phyloP scores from a whole-genome alignment of 2,329 filamentous ascomycete genomes.

The Neonectria neomacrospora region DNA sequence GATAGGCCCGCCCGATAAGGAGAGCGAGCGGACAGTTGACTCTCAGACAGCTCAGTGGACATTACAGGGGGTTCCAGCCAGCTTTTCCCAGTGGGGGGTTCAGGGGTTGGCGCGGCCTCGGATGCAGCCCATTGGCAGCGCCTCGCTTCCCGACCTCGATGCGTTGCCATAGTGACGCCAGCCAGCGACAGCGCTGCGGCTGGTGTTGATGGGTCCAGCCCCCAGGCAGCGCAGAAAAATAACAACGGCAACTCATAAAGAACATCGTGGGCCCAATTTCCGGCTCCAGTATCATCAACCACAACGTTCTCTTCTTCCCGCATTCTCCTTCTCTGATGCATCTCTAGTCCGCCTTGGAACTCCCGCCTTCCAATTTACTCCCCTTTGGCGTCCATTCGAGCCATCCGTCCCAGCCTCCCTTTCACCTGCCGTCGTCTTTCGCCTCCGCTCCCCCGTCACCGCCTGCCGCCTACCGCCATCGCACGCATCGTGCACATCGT shows the following conservation, averaged over 20 bases:
- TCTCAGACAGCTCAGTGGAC: neutral
- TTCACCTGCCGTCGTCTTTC: constrained; percentile 27
- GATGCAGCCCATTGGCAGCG: neutral
- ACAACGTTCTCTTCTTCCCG: constrained; percentile 36
- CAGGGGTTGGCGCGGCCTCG: neutral
- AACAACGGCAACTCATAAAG: constrained; percentile 46
- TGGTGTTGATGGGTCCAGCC: constrained; percentile 34
- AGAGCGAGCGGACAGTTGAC: neutral
- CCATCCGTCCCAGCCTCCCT: constrained; percentile 26
- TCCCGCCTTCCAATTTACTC: constrained; percentile 21
- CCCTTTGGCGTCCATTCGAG: constrained; percentile 24
- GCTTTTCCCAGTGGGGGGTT: neutral
- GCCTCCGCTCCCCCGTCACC: constrained; percentile 33
- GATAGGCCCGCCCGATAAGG: constrained; percentile 12
- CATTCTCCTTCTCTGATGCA: constrained; percentile 33
- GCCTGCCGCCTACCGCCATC: constrained; percentile 33
- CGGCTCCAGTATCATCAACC: constrained; percentile 35
- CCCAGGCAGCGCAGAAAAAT: constrained; percentile 37
- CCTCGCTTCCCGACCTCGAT: neutral
- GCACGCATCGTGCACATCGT: constrained; percentile 22
- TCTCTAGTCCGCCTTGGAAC: constrained; percentile 34
- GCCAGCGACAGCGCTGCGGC: constrained; percentile 17
- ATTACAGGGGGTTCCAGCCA: neutral
- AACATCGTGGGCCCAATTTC: constrained; percentile 46
- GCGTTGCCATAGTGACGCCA: neutral